Percentiles rank a stretch among this genome's conserved stretches.
Evolutionary conservation across 2,329 filamentous ascomycete species (phyloP).

Genomic region (Xylariaceae sp.): DNA sequence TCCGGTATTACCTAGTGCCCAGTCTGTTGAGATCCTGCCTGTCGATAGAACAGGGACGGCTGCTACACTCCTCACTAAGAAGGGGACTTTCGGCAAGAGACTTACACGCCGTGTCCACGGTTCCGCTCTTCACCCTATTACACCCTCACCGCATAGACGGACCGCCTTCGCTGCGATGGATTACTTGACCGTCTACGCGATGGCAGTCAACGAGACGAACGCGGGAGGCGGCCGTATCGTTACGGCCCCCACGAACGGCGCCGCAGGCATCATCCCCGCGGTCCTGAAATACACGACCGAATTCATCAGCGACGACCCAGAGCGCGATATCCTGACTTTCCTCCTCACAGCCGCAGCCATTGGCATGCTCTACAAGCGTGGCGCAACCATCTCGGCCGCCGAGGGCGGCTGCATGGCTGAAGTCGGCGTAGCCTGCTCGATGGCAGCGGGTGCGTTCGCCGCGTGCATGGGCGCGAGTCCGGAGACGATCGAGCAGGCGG

Average conservation of each 20-base stretch:
- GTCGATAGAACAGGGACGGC: conserved; percentile 5
- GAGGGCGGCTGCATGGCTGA: conserved; percentile 52
- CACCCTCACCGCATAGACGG: conserved; percentile 41
- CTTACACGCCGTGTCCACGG: conserved; percentile 41
- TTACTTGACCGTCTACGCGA: conserved; percentile 46
- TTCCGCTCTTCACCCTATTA: conserved; percentile 41
- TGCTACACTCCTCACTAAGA: conserved; percentile 19
- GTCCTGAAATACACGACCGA: conserved; percentile 47
- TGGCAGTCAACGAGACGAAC: conserved; percentile 50
- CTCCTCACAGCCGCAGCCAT: conserved; percentile 46
- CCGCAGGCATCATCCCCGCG: conserved; percentile 46
- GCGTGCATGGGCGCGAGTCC: conserved; percentile 48
- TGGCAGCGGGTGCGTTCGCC: conserved; percentile 47
- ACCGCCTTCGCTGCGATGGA: conserved; percentile 48
- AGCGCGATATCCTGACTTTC: conserved; percentile 46
- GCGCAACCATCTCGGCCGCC: conserved; percentile 47
- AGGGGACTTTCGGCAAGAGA: conserved; percentile 25
- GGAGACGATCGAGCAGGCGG: conserved; percentile 46
- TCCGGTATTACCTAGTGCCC: conserved; percentile 18
- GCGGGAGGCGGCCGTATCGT: conserved; percentile 47
- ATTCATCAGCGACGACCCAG: conserved; percentile 46
- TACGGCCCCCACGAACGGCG: conserved; percentile 47
- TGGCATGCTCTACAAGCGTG: conserved; percentile 50
- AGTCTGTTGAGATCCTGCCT: not conserved
- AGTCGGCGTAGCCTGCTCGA: conserved; percentile 47